Base-by-base conservation (phyloP, 2,329 filamentous ascomycete species). In the Aspergillus ochraceoroseus region DNA sequence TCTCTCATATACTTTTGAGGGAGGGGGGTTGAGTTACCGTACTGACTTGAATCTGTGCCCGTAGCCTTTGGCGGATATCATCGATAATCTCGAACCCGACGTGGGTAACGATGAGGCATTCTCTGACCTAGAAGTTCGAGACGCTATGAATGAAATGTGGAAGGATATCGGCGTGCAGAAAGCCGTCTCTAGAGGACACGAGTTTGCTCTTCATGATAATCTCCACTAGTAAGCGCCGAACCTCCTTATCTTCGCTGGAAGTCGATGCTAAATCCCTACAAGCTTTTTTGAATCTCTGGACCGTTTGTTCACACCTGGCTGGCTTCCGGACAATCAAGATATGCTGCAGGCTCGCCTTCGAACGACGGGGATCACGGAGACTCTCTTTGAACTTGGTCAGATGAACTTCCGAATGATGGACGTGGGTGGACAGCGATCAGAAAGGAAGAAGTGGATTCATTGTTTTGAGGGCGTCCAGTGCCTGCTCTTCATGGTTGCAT, bases 321-420 rank as follows among this genome's bases (percentile, higher is more conserved):
- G 92, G 70, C 73, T 95, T 13, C 92, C 92, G 11, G 87, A 85
- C 59, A 88, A 96, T 63, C 90, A 96, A 68, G 90, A 96, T 68
- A 84, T 96, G 54, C 76, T 96, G 37, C 86, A 90, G 54, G 92
- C 89, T 37, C 79, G 90, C 63, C 68, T 96, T 64, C 79, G 88
- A 56, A 96, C 90, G 12, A 96, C 92, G 2, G 90, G 90, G 55
- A 96, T 96, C 56, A 95, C 87, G 35, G 90, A 96, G 66, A 95
- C 89, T 2, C 78, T 90, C 48, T 96, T 96, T 65, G 87, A 94
- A 63, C 76, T 94, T 9, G 88, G 88, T 46, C 83, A 90, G 58
- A 77, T 95, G 56, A 94, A 88, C 49, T 95, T 95, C 69, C 84
- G 88, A 57, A 95, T 96, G 88, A 94, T 94, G 66, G 88, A 95